Evolutionary conservation across 2,329 filamentous ascomycete species (phyloP), one percentile per base, ranked within the genome.

Genomic region (Tolypocladium nubicola): DNA sequence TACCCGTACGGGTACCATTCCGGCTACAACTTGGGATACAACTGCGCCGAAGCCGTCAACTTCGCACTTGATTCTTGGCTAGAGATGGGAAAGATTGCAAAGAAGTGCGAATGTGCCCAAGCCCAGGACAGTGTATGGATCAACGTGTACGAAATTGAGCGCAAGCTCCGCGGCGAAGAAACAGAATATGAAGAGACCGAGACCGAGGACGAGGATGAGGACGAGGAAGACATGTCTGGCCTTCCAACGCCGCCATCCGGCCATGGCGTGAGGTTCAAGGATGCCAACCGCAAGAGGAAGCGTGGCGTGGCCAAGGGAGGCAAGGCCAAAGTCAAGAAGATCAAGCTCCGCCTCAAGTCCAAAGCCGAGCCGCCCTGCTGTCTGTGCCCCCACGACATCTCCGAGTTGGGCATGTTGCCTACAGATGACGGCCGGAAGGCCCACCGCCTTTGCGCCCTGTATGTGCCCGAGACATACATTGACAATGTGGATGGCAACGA

Each of bases 1-100:
- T 99, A 96, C 69, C 94, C 94, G 0, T 99, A 97, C 66, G 94
- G 94, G 26, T 99, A 99, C 70, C 94, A 99, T 69, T 99, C 94
- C 6, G 94, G 94, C 5, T 99, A 95, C 72, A 99, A 99, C 65
- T 77, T 99, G 41, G 94, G 95, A 19, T 99, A 99, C 76, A 99
- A 99, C 70, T 99, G 94, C 72, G 94, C 94, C 35, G 94, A 99
- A 70, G 96, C 94, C 9, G 94, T 99, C 75, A 99, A 99, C 70
- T 99, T 99, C 71, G 94, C 93, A 6, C 86, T 96, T 10, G 92
- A 97, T 63, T 88, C 90, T 37, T 99, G 94, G 94, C 76, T 99
- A 52, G 88, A 95, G 54, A 97, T 94, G 77, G 94, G 92, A 26
- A 90, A 91, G 65, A 91, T 96, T 64, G 94, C 94, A 19, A 96